Evolutionary conservation across 768 basidiomycete species (phyloP).

Genomic region (Xerocomus brunneocitrinus): DNA sequence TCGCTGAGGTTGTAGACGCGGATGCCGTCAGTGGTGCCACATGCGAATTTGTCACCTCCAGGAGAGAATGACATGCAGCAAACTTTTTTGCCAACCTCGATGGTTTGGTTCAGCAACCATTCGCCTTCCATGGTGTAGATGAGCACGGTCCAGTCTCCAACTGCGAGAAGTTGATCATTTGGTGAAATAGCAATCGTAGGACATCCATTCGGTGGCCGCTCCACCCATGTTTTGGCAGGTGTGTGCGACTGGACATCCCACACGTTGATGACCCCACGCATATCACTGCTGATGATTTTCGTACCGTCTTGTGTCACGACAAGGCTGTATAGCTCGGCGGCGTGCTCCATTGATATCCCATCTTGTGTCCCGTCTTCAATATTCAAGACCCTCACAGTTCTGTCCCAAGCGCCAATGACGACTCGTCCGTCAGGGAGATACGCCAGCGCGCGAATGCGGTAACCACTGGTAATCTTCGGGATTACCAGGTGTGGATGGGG

Average conservation of each 20-base stretch:
- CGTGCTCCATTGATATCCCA: background rate
- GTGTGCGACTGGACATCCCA: constrained; percentile 2
- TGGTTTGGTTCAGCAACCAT: background rate
- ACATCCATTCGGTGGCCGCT: fast-evolving
- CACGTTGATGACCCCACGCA: background rate
- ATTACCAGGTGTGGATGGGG: background rate
- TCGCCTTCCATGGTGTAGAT: background rate
- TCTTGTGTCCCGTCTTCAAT: background rate
- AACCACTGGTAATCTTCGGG: too few species aligned
- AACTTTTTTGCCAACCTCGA: background rate
- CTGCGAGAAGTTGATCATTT: background rate
- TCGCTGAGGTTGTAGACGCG: background rate
- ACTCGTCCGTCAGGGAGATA: constrained; percentile 3
- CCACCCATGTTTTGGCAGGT: background rate
- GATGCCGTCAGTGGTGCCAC: background rate
- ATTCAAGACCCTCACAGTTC: background rate
- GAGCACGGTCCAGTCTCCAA: background rate
- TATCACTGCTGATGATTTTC: background rate
- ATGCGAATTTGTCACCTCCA: background rate
- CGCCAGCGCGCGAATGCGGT: background rate
- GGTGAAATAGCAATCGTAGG: background rate
- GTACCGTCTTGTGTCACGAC: constrained; percentile 1
- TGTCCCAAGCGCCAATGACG: background rate
- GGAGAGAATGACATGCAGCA: background rate
- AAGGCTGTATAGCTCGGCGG: background rate